Conservation (phyloP, 257 asterid species). For the Gentiana straminea region DNA sequence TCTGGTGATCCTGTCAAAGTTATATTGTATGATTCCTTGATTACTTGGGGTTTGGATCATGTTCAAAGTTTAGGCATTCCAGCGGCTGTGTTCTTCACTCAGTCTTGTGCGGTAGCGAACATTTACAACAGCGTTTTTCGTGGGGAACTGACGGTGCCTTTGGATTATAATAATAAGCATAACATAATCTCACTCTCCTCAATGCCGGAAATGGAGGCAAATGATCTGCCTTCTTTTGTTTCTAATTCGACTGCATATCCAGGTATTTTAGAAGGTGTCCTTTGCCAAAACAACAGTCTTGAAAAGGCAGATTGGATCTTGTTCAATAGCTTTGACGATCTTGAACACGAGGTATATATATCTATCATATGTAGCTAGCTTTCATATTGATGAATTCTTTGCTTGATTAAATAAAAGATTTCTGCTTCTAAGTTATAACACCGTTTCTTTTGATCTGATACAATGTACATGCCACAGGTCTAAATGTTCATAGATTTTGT, state of each 20-base stretch:
- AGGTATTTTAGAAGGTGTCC: conserved; percentile 1
- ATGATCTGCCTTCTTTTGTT: conserved; percentile 35
- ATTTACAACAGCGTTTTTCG: conserved; percentile 27
- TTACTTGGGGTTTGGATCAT: conserved; percentile 16
- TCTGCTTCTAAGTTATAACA: too few species aligned
- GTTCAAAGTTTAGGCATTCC: conserved; percentile 15
- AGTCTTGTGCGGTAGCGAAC: conserved; percentile 25
- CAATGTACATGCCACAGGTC: too few species aligned
- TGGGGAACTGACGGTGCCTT: conserved; percentile 15
- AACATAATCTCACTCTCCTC: conserved; percentile 19
- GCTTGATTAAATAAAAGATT: too few species aligned
- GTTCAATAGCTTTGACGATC: conserved; percentile 49
- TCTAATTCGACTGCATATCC: conserved; percentile 14
- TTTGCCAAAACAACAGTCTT: conserved; percentile 13
- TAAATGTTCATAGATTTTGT: too few species aligned
- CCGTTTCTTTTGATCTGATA: too few species aligned
- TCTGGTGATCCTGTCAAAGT: conserved; percentile 10
- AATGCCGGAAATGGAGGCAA: conserved; percentile 20
- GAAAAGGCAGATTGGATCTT: conserved; percentile 54
- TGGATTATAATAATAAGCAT: conserved; percentile 9
- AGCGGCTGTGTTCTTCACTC: conserved; percentile 34
- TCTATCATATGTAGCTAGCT: too few species aligned
- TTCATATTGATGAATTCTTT: too few species aligned
- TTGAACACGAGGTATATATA: conserved; percentile 34
- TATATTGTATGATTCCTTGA: conserved; percentile 19